A percentile compares a stretch with the other conserved stretches of the same genome.
These are phyloP conservation scores for Hymenoscyphus salicellus DNA, from an alignment of 2,329 filamentous ascomycete genomes.

Conservation along the genomic window DNA sequence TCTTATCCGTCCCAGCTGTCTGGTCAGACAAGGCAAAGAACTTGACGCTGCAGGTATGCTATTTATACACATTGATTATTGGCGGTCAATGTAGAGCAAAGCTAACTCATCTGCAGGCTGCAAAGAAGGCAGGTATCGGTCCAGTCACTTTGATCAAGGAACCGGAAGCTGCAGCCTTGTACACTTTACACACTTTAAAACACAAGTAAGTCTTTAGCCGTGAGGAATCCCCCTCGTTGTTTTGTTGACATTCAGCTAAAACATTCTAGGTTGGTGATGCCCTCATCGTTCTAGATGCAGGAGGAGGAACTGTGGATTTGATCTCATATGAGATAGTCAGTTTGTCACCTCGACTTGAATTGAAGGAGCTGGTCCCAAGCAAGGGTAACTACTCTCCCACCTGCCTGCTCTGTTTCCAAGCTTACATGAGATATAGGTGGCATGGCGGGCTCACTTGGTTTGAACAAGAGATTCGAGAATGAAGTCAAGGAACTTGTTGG, in stretches of 20 bases:
- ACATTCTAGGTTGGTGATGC: conserved; percentile 28
- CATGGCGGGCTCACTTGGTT: conserved; percentile 30
- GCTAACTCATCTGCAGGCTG: conserved; percentile 34
- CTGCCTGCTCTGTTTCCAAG: too few species aligned
- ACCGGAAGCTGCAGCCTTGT: conserved; percentile 24
- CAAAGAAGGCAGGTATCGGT: conserved; percentile 12
- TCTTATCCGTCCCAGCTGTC: conserved; percentile 57
- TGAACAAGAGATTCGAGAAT: conserved; percentile 31
- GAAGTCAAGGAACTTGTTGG: conserved; percentile 31
- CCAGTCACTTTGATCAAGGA: conserved; percentile 19
- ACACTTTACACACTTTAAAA: conserved; percentile 17
- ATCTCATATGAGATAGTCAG: conserved; percentile 32
- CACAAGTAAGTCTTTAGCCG: conserved; percentile 1
- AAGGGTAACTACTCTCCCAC: too few species aligned
- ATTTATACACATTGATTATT: too few species aligned
- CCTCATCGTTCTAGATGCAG: conserved; percentile 36
- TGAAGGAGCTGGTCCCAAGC: conserved; percentile 31
- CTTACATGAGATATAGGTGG: conserved; percentile 22
- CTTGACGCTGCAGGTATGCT: conserved; percentile 46
- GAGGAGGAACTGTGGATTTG: conserved; percentile 37
- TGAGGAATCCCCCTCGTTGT: conserved; percentile 23
- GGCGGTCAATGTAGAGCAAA: too few species aligned
- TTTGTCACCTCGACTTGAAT: conserved; percentile 21
- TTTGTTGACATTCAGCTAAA: conserved; percentile 19
- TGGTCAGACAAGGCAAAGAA: conserved; percentile 56